Conservation (phyloP, 768 basidiomycete genomes). For the Trametes elegans region DNA sequence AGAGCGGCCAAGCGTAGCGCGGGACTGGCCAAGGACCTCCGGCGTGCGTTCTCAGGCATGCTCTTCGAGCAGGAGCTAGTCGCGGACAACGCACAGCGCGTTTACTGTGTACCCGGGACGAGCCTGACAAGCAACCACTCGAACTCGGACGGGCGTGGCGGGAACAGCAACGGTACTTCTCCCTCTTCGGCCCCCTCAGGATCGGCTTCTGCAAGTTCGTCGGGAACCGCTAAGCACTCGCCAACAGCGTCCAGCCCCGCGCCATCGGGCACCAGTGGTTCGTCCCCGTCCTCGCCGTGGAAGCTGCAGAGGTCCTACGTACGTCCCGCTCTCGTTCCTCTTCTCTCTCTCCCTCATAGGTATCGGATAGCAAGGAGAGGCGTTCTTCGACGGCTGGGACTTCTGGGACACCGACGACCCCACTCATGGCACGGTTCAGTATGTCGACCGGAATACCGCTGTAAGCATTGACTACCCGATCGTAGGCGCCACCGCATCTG, state of each 20-base stretch:
- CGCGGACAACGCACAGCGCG: conserved; percentile 21
- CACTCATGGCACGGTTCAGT: conserved; percentile 71
- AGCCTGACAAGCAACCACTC: conserved; percentile 4
- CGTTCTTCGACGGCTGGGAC: conserved; percentile 82
- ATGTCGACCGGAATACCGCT: conserved; percentile 59
- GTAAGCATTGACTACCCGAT: conserved; percentile 34
- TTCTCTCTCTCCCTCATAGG: not conserved
- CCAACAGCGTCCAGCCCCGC: conserved; percentile 14
- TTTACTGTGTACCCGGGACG: conserved; percentile 35
- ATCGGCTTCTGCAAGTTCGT: conserved; percentile 6
- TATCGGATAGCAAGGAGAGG: conserved; percentile 52
- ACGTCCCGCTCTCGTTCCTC: conserved; percentile 25
- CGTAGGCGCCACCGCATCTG: conserved; percentile 1
- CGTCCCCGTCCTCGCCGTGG: conserved; percentile 30
- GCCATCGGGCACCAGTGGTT: conserved; percentile 10
- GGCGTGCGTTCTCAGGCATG: conserved; percentile 57
- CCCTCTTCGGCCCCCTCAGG: not conserved
- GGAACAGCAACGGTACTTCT: conserved; percentile 7
- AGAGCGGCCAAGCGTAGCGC: conserved; percentile 59
- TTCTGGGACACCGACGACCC: conserved; percentile 74
- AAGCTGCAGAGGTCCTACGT: conserved; percentile 59
- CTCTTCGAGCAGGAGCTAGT: conserved; percentile 32
- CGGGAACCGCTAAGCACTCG: conserved; percentile 16
- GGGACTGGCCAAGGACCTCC: conserved; percentile 66
- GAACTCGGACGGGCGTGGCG: not conserved